phyloP scores from a whole-genome alignment of 83 land plant genomes.

The Picea mariana region DNA sequence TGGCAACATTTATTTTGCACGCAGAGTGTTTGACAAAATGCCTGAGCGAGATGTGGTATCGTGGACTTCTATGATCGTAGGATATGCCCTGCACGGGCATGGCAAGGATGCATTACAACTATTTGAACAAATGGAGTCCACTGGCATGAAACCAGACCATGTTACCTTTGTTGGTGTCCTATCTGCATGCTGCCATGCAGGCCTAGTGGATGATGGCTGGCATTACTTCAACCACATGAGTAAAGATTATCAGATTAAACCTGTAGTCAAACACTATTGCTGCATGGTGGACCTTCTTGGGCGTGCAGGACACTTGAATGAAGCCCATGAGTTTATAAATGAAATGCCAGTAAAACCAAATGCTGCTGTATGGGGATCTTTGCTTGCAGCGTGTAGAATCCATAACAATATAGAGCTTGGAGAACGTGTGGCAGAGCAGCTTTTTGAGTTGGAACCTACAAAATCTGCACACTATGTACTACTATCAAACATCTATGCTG shows the following conservation, averaged over 20 bases:
- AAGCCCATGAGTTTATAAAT: neutral
- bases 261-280: neutral
- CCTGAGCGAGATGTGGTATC: too few relatives aligned
- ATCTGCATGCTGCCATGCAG: too few relatives aligned
- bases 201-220: neutral
- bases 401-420: neutral
- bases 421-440: neutral
- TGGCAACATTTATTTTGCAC: neutral
- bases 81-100: too few relatives aligned
- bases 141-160: too few relatives aligned
- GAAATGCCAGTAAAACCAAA: neutral
- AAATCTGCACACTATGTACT: neutral
- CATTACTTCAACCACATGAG: neutral
- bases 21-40: neutral
- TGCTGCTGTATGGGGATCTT: neutral
- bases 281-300: conserved; percentile 7
- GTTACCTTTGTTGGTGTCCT: too few relatives aligned
- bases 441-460: neutral
- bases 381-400: neutral
- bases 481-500: conserved; percentile 3
- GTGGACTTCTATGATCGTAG: too few relatives aligned
- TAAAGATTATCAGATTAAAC: neutral
- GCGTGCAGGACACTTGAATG: neutral
- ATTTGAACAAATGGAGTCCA: too few relatives aligned
- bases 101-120: too few relatives aligned